phyloP scores from a whole-genome alignment of 495 filamentous ascomycete species.

The Talaromyces ruber region DNA sequence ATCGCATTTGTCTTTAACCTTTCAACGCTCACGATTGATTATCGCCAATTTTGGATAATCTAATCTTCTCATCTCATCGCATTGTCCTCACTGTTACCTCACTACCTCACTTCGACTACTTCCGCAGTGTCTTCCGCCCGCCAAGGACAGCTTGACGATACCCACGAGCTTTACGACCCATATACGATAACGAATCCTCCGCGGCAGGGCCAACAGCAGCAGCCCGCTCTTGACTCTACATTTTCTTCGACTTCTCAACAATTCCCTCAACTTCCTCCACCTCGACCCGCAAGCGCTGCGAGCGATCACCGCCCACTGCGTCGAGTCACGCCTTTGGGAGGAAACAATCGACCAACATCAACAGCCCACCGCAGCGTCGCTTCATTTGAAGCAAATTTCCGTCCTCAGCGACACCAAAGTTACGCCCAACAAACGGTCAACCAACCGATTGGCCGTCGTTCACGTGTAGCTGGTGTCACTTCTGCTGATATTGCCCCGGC shows the following conservation, averaged over 20 bases:
- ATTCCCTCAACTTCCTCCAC: conserved; percentile 17
- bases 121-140: conserved; percentile 35
- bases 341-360: conserved; percentile 24
- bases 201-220: conserved; percentile 52
- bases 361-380: conserved; percentile 26
- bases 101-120: conserved; percentile 11
- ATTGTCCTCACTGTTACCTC: conserved; percentile 24
- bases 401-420: conserved; percentile 14
- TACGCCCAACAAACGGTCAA: conserved; percentile 11
- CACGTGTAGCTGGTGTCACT: conserved; percentile 16
- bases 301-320: conserved; percentile 43
- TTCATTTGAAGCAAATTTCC: conserved; percentile 24
- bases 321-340: conserved; percentile 30
- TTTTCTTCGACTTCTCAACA: conserved; percentile 21
- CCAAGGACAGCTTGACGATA: conserved; percentile 43
- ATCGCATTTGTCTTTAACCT: background rate
- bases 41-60: background rate
- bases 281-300: conserved; percentile 42
- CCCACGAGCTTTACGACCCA: conserved; percentile 51
- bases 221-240: conserved; percentile 28
- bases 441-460: conserved; percentile 19
- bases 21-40: background rate
- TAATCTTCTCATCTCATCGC: conserved; percentile 15
- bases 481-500: conserved; percentile 24
- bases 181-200: conserved; percentile 39